Conservation (phyloP, 1,139 yeast genomes). For the Geotrichum reessii region DNA sequence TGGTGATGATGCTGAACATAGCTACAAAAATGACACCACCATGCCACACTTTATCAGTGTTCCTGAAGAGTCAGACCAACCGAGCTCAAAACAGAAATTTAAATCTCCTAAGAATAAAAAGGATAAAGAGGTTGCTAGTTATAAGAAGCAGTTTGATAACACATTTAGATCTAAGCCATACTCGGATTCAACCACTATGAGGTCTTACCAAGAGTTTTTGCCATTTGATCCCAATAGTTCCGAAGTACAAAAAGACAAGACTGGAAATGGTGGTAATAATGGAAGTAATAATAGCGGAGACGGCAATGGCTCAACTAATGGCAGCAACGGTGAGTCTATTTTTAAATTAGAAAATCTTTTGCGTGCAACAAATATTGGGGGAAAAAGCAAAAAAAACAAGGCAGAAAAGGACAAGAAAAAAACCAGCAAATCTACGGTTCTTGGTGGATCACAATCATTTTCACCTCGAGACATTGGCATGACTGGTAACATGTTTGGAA, state of each 20-base stretch:
- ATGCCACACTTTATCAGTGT: slow-evolving; percentile 6
- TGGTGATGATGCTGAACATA: not conserved
- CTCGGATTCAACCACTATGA: not conserved
- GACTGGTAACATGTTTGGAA: slow-evolving; percentile 2
- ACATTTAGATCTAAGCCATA: not conserved
- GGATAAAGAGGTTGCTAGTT: slow-evolving; percentile 3
- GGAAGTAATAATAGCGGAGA: not conserved
- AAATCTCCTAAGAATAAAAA: slow-evolving; percentile 4
- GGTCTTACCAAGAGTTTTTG: not conserved
- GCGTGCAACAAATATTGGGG: slow-evolving; percentile 18
- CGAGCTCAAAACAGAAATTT: slow-evolving; percentile 4
- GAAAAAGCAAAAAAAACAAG: slow-evolving; percentile 16
- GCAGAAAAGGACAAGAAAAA: slow-evolving; percentile 12
- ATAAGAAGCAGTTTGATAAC: not conserved
- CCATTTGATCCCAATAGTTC: not conserved
- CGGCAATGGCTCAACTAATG: not conserved
- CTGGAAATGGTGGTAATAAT: not conserved
- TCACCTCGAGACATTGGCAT: not conserved
- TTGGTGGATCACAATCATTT: slow-evolving; percentile 5
- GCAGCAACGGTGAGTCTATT: slow-evolving; percentile 11
- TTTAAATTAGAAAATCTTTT: slow-evolving; percentile 17
- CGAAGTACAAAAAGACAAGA: not conserved
- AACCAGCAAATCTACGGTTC: not conserved
- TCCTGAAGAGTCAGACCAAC: slow-evolving; percentile 12
- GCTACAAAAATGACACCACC: not conserved